Evolutionary conservation across 768 basidiomycete species (phyloP).

Genomic region (Termitomyces eurrhizus): DNA sequence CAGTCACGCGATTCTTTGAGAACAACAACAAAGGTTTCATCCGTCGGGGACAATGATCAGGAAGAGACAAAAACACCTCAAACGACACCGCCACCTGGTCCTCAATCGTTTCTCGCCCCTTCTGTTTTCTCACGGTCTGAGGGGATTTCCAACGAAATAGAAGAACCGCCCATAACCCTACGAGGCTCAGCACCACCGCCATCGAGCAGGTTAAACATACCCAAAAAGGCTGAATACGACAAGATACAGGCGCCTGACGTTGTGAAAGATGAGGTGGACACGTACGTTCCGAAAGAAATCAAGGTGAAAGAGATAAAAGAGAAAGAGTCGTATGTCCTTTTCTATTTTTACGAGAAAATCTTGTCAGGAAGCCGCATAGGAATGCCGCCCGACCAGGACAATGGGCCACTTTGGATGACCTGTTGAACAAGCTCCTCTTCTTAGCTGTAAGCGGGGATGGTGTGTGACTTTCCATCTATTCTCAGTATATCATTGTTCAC

Average conservation of each 20-base stretch:
- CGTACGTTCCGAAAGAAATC: slow-evolving; percentile 21
- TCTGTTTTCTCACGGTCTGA: slow-evolving; percentile 54
- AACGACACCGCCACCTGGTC: slow-evolving; percentile 18
- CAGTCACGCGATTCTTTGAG: slow-evolving; percentile 55
- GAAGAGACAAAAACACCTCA: slow-evolving; percentile 16
- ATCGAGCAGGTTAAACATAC: background rate
- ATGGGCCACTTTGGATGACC: slow-evolving; percentile 74
- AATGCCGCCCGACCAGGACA: slow-evolving; percentile 48
- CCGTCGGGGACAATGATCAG: slow-evolving; percentile 30
- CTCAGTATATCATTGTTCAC: background rate
- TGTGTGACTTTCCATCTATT: slow-evolving; percentile 24
- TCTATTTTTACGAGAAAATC: background rate
- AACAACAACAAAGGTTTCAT: slow-evolving; percentile 49
- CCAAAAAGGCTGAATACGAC: background rate
- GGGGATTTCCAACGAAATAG: slow-evolving; percentile 39
- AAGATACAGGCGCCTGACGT: background rate
- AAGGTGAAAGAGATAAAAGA: slow-evolving; percentile 39
- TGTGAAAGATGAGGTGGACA: slow-evolving; percentile 15
- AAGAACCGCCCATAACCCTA: slow-evolving; percentile 28
- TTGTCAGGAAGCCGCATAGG: slow-evolving; percentile 2
- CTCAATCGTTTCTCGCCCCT: slow-evolving; percentile 36
- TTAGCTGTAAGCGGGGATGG: slow-evolving; percentile 83
- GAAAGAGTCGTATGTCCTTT: slow-evolving; percentile 26
- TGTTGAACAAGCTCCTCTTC: slow-evolving; percentile 80
- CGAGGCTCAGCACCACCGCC: background rate